A percentile compares a stretch with the other conserved stretches of the same genome.
Evolutionary conservation across 1,284 basidiomycete species (phyloP).

Genomic region (Apiotrichum brassicae): DNA sequence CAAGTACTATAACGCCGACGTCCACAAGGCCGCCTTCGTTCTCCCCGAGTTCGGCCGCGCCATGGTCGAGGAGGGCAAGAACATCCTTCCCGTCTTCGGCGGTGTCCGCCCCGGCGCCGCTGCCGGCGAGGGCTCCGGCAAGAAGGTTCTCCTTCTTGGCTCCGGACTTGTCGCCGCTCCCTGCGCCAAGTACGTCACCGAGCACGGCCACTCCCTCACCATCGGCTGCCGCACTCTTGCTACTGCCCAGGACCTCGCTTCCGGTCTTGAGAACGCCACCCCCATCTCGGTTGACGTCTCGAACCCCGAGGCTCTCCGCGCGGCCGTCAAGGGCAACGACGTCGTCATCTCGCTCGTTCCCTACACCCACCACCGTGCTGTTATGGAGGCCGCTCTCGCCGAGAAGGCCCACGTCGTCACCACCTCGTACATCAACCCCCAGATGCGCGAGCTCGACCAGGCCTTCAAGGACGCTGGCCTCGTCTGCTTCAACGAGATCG

Average conservation of each 20-base stretch:
- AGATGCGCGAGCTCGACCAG: constrained; percentile 80
- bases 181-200: constrained; percentile 85
- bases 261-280: constrained; percentile 62
- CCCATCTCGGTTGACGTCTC: constrained; percentile 80
- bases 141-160: constrained; percentile 85
- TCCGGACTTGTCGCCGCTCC: constrained; percentile 93
- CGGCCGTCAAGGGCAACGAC: constrained; percentile 76
- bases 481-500: constrained; percentile 96
- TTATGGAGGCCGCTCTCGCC: constrained; percentile 94
- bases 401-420: constrained; percentile 87
- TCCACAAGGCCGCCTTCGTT: constrained; percentile 80
- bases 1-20: constrained; percentile 77
- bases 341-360: constrained; percentile 96
- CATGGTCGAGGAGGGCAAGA: constrained; percentile 63
- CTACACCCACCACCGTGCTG: constrained; percentile 82
- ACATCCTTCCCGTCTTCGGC: constrained; percentile 62
- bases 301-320: constrained; percentile 65
- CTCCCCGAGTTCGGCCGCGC: constrained; percentile 86
- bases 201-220: constrained; percentile 77
- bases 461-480: constrained; percentile 84
- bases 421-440: constrained; percentile 85
- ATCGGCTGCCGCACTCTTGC: constrained; percentile 77
- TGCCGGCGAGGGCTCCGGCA: constrained; percentile 49
- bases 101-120: constrained; percentile 50
- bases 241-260: constrained; percentile 63